Evolutionary conservation across 441 rosid genomes (phyloP), one percentile per base, ranked within the genome.

Genomic region (Euphorbia celastroides): DNA sequence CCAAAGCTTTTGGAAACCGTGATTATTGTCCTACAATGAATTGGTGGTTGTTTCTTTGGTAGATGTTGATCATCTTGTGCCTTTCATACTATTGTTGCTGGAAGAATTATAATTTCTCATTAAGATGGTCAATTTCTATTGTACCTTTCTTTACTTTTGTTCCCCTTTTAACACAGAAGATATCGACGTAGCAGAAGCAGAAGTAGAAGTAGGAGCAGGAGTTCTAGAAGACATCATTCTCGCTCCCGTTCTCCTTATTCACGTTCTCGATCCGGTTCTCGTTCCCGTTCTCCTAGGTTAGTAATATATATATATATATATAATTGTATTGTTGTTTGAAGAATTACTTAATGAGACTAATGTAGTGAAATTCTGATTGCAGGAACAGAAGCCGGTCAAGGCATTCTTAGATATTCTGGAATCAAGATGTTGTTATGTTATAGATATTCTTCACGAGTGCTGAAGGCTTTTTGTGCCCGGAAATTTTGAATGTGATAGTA

Each of bases 301-400:
- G 58, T 61, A 23, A 66, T 19, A 26, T 51, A 26, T 62, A 59
- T 7, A n/a, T n/a, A n/a, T n/a, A n/a, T n/a, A n/a, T n/a, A n/a
- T 51, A 0, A 27, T 46, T n/a, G n/a, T 32, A 9, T 6, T 44
- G 32, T 46, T 51, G 22, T 71, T 68, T 50, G 70, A 34, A 26
- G 13, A 12, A 41, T 50, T 17, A 3, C n/a, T 51, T 22, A 5
- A 48, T 63, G 51, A 50, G 26, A 48, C 76, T 72, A 50, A 75
- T 57, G 58, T 62, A 2, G 17, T 32, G 25, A 9, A 22, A 44
- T 5, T 36, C 32, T 31, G 7, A 11, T 69, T 60, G 70, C 86
- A 90, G 98, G 85, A 82, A 78, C 69, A 81, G 89, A 74, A 86
- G 90, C 81, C 81, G 80, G 38, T 79, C 96, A 48, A 90, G 86